Conservation (phyloP, 768 basidiomycete genomes). For the Podaxis sp. region DNA sequence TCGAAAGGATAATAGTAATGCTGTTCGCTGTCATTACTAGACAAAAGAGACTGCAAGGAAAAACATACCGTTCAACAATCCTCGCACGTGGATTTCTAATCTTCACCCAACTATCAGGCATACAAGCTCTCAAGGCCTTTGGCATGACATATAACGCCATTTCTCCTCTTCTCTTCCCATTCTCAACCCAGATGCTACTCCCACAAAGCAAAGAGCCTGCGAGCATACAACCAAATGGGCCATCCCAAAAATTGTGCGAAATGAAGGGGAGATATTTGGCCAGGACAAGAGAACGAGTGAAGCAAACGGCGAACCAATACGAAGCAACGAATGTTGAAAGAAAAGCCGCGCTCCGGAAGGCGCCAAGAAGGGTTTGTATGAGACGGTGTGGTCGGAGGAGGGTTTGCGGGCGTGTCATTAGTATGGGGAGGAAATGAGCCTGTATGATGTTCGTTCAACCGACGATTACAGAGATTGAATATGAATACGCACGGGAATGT, state of each 20-base stretch:
- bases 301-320: conserved; percentile 68
- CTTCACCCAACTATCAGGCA: conserved; percentile 53
- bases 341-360: conserved; percentile 65
- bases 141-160: conserved; percentile 80
- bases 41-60: background rate
- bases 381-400: conserved; percentile 42
- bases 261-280: conserved; percentile 61
- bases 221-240: conserved; percentile 64
- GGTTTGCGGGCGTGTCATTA: conserved; percentile 53
- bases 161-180: conserved; percentile 66
- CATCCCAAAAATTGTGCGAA: conserved; percentile 79
- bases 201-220: conserved; percentile 69
- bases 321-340: conserved; percentile 67
- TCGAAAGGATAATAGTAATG: conserved; percentile 54
- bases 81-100: conserved; percentile 35
- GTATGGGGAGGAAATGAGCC: conserved; percentile 67
- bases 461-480: background rate
- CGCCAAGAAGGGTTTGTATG: conserved; percentile 40
- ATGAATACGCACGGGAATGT: conserved; percentile 59
- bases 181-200: conserved; percentile 75
- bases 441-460: conserved; percentile 20
- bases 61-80: conserved; percentile 51
- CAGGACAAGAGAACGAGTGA: conserved; percentile 59
- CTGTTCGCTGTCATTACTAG: conserved; percentile 27
- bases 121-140: conserved; percentile 55